phyloP scores from a whole-genome alignment of 345 rosid genomes.

The Eucalyptus tenuipes region DNA sequence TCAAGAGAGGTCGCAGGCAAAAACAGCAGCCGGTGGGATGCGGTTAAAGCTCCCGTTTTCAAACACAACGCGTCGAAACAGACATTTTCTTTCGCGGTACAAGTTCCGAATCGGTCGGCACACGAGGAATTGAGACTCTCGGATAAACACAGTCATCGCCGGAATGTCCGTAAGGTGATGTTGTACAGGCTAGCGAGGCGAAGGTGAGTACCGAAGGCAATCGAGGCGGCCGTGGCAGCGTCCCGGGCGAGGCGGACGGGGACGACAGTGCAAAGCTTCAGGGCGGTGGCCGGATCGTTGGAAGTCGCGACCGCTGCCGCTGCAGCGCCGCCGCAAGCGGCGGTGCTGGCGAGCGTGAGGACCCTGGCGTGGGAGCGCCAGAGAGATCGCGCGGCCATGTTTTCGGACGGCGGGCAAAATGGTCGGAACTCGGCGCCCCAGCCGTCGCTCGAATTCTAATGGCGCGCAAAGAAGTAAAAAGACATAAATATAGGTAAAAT shows the following conservation, averaged over 20 bases:
- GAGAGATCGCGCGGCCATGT: conserved; percentile 50
- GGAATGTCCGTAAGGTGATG: background rate
- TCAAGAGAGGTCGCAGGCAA: background rate
- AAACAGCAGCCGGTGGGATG: background rate
- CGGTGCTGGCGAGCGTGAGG: conserved; percentile 32
- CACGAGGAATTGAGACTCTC: background rate
- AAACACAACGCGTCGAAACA: background rate
- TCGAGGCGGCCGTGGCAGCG: conserved; percentile 68
- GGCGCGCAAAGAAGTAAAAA: background rate
- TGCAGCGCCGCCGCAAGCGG: conserved; percentile 50
- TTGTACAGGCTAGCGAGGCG: background rate
- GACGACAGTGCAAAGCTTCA: conserved; percentile 72
- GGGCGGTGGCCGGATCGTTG: conserved; percentile 54
- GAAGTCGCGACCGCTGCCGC: conserved; percentile 54
- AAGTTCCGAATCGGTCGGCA: background rate
- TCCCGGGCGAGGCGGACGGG: conserved; percentile 67
- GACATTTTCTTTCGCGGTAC: background rate
- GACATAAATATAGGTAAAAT: background rate
- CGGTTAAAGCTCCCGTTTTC: background rate
- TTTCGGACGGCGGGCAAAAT: background rate
- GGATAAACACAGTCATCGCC: background rate
- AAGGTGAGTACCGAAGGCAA: conserved; percentile 57
- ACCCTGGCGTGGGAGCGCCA: conserved; percentile 56
- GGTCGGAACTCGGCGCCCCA: background rate
- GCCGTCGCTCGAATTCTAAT: background rate